phyloP scores from a whole-genome alignment of 2,329 filamentous ascomycete genomes.

The Pseudogymnoascus sp. region DNA sequence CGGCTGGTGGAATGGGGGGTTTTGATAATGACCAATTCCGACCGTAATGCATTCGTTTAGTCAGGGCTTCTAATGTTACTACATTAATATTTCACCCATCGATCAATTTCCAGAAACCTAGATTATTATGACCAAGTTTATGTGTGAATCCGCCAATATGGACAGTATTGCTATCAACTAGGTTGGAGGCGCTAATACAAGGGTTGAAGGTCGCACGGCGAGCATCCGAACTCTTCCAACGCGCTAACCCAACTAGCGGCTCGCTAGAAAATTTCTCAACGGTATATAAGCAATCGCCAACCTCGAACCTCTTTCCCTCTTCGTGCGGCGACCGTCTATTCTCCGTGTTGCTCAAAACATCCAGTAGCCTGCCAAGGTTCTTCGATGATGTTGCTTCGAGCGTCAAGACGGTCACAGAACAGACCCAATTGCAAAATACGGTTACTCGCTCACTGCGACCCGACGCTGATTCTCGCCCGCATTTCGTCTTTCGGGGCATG shows the following conservation, averaged over 20 bases:
- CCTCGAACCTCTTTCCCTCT: slow-evolving; percentile 15
- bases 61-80: not conserved
- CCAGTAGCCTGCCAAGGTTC: slow-evolving; percentile 14
- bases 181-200: not conserved
- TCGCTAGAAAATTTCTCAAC: not conserved
- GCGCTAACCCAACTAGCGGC: not conserved
- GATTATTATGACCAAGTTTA: not conserved
- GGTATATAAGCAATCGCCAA: not conserved
- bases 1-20: not conserved
- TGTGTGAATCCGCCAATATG: not conserved
- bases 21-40: not conserved
- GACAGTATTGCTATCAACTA: not conserved
- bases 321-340: slow-evolving; percentile 27
- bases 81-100: not conserved
- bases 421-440: slow-evolving; percentile 64
- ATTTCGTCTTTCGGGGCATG: slow-evolving; percentile 33
- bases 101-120: not conserved
- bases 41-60: not conserved
- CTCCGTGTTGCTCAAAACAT: slow-evolving; percentile 28
- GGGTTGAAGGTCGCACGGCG: not conserved
- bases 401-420: slow-evolving; percentile 30
- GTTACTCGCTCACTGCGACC: slow-evolving; percentile 41
- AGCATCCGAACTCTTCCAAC: not conserved
- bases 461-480: slow-evolving; percentile 30
- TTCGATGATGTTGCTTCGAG: slow-evolving; percentile 25